A percentile compares a stretch with the other conserved stretches of the same genome.
phyloP scores from a whole-genome alignment of 2,329 filamentous ascomycete species.

The Scedosporium minutisporum region DNA sequence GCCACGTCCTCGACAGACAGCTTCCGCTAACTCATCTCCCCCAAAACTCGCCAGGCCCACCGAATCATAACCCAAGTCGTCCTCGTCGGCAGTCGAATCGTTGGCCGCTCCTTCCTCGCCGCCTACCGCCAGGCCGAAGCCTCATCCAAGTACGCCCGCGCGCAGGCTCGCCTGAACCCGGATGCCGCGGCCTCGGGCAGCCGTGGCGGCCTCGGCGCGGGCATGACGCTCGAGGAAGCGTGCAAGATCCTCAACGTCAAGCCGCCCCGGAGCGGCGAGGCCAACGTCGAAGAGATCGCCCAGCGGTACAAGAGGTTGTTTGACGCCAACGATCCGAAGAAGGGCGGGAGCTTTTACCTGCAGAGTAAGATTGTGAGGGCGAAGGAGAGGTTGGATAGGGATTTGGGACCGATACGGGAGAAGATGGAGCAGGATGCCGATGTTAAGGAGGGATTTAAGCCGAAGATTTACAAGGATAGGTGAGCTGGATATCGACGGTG shows the following conservation, averaged over 20 bases:
- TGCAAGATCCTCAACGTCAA: constrained; percentile 96
- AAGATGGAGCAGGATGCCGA: constrained; percentile 68
- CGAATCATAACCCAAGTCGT: constrained; percentile 79
- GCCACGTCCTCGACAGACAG: not conserved
- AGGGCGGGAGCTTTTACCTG: constrained; percentile 94
- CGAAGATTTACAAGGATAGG: constrained; percentile 87
- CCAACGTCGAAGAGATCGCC: constrained; percentile 70
- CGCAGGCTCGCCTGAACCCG: constrained; percentile 52
- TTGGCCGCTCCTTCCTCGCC: constrained; percentile 86
- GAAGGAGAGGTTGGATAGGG: constrained; percentile 82
- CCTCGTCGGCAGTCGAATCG: constrained; percentile 79
- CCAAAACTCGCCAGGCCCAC: constrained; percentile 8
- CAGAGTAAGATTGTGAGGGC: constrained; percentile 94
- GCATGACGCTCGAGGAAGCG: constrained; percentile 89
- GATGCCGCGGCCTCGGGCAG: constrained; percentile 30
- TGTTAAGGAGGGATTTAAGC: constrained; percentile 78
- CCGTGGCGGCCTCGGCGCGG: constrained; percentile 48
- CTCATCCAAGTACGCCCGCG: constrained; percentile 69
- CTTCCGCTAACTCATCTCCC: not conserved
- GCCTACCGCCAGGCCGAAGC: constrained; percentile 93
- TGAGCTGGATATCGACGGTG: constrained; percentile 17
- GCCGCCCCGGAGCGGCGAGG: constrained; percentile 67
- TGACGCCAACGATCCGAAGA: constrained; percentile 87
- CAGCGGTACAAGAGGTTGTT: constrained; percentile 90
- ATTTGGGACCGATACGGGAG: constrained; percentile 64